Evolutionary conservation across 2,329 filamentous ascomycete species (phyloP).

Genomic region (Neocucurbitaria cava): DNA sequence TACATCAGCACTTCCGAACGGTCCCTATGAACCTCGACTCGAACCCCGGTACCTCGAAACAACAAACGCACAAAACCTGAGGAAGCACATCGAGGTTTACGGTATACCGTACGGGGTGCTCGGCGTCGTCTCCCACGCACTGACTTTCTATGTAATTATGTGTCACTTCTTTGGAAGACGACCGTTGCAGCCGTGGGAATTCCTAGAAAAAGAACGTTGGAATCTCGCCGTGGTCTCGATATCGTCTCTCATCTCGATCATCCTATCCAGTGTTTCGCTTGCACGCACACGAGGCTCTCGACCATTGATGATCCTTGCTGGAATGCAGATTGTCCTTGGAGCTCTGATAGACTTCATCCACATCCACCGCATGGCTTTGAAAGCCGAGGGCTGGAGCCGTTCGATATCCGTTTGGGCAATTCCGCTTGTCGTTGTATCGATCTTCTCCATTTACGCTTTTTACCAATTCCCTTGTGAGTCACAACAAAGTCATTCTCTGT

Average conservation of each 20-base stretch:
- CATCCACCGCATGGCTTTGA: conserved; percentile 1
- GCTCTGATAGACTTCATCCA: conserved; percentile 6
- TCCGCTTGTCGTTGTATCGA: conserved; percentile 2
- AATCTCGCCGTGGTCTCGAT: conserved; percentile 1
- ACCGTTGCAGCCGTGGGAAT: conserved; percentile 4
- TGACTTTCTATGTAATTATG: conserved; percentile 10
- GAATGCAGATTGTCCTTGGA: conserved; percentile 8
- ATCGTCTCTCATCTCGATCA: conserved; percentile 9
- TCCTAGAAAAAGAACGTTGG: background rate
- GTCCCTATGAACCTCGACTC: background rate
- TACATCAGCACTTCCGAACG: background rate
- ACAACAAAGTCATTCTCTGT: background rate
- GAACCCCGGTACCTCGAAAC: conserved; percentile 1
- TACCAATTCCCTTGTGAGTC: conserved; percentile 10
- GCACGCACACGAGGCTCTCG: conserved; percentile 2
- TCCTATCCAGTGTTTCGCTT: conserved; percentile 6
- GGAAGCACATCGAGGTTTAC: conserved; percentile 7
- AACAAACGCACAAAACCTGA: conserved; percentile 5
- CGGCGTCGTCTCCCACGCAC: conserved; percentile 3
- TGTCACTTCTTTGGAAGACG: conserved; percentile 5
- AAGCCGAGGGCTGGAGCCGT: background rate
- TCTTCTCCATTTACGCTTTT: conserved; percentile 9
- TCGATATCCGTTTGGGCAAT: background rate
- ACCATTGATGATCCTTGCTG: conserved; percentile 6
- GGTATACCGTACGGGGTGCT: conserved; percentile 9